phyloP scores from a whole-genome alignment of 2,329 filamentous ascomycete genomes.

The Fusarium lateritium region DNA sequence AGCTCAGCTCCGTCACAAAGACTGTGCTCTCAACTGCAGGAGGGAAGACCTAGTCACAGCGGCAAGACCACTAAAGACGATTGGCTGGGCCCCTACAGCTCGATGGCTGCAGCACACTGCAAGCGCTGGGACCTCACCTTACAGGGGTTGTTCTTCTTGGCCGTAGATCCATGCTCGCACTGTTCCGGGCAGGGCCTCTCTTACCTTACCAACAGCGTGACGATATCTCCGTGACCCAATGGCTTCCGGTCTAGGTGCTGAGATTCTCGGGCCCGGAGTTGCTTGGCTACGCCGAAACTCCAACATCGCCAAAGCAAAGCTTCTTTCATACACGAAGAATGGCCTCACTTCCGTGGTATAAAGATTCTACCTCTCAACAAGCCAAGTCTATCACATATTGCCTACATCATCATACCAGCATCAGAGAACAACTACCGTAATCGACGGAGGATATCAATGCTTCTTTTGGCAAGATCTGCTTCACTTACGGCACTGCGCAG shows the following conservation, averaged over 20 bases:
- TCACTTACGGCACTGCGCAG: constrained; percentile 4
- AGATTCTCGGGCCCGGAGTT: constrained; percentile 26
- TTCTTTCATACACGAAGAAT: constrained; percentile 10
- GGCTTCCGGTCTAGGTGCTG: constrained; percentile 6
- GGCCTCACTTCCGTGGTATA: constrained; percentile 10
- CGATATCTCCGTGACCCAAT: constrained; percentile 14
- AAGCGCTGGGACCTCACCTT: constrained; percentile 29
- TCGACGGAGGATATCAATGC: constrained; percentile 1
- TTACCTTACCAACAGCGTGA: background rate
- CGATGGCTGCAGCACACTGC: constrained; percentile 45
- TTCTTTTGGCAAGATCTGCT: constrained; percentile 13
- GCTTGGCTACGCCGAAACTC: constrained; percentile 27
- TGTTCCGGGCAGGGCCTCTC: background rate
- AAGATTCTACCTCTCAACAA: constrained; percentile 1
- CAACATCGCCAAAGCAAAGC: constrained; percentile 6
- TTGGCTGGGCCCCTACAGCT: constrained; percentile 29
- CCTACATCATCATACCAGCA: constrained; percentile 5
- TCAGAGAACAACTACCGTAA: constrained; percentile 3
- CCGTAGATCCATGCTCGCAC: constrained; percentile 20
- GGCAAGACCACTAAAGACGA: constrained; percentile 17
- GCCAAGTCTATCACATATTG: background rate
- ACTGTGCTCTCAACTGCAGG: constrained; percentile 33
- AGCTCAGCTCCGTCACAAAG: constrained; percentile 18
- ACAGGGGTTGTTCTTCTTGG: constrained; percentile 14
- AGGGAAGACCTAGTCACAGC: constrained; percentile 14